phyloP scores from a whole-genome alignment of 2,329 filamentous ascomycete species.

The Colletotrichum chrysophilum region DNA sequence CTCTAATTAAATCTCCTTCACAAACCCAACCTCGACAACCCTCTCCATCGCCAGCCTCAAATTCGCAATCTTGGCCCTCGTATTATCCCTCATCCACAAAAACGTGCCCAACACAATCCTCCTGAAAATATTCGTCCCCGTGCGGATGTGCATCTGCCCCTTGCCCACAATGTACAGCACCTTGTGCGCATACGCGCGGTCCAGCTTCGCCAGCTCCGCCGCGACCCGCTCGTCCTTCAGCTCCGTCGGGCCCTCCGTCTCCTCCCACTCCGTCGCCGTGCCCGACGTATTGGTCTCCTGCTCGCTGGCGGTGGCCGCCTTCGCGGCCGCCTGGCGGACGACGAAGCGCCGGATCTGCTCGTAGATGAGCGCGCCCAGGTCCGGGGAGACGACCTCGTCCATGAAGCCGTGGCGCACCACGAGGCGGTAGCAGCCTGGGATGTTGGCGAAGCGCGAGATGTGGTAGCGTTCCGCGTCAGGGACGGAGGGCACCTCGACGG shows the following conservation, averaged over 20 bases:
- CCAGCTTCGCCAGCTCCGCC: constrained; percentile 49
- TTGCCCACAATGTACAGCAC: constrained; percentile 66
- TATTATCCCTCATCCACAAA: constrained; percentile 70
- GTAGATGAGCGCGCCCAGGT: constrained; percentile 65
- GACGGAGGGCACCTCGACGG: constrained; percentile 64
- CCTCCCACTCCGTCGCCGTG: not conserved
- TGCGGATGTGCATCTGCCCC: constrained; percentile 59
- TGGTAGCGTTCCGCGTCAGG: constrained; percentile 52
- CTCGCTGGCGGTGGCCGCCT: constrained; percentile 17
- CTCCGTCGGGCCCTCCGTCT: constrained; percentile 20
- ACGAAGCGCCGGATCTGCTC: constrained; percentile 61
- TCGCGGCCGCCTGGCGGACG: constrained; percentile 33
- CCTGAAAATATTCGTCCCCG: constrained; percentile 45
- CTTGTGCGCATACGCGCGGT: constrained; percentile 50
- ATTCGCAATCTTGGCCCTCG: constrained; percentile 69
- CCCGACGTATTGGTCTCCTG: not conserved
- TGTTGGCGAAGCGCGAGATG: constrained; percentile 43
- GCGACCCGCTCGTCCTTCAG: constrained; percentile 28
- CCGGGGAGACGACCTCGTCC: constrained; percentile 71
- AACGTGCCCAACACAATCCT: constrained; percentile 58
- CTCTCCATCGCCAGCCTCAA: constrained; percentile 63
- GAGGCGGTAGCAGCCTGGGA: constrained; percentile 71
- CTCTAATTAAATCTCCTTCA: constrained; percentile 62
- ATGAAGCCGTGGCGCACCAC: constrained; percentile 76
- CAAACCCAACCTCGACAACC: constrained; percentile 72